Conservation (phyloP, 495 filamentous ascomycete genomes). For the Aspergillus cavernicola region DNA sequence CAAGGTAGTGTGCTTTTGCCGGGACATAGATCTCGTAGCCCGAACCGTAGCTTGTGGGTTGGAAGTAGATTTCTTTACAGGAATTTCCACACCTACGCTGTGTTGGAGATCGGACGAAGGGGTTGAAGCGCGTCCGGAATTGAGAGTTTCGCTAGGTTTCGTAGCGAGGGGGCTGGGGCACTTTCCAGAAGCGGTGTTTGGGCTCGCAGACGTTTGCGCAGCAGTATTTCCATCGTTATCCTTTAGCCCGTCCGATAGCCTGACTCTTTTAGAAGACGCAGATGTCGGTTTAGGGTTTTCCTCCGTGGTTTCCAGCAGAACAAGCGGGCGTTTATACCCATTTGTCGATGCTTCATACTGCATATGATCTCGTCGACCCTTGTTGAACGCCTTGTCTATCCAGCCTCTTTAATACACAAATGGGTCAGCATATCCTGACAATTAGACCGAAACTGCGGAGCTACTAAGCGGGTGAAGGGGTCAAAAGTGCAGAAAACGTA, state of each 20-base stretch:
- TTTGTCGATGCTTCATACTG: slow-evolving; percentile 2
- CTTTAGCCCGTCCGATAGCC: slow-evolving; percentile 32
- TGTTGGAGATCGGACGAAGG: neutral
- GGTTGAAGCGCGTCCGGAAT: slow-evolving; percentile 1
- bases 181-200: neutral
- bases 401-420: slow-evolving; percentile 20
- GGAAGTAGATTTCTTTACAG: slow-evolving; percentile 25
- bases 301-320: slow-evolving; percentile 3
- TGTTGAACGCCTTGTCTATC: slow-evolving; percentile 37
- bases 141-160: neutral
- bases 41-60: slow-evolving; percentile 8
- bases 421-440: neutral
- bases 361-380: slow-evolving; percentile 8
- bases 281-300: neutral
- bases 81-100: slow-evolving; percentile 23
- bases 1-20: slow-evolving; percentile 19
- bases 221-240: slow-evolving; percentile 15
- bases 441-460: too few relatives aligned
- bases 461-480: too few relatives aligned
- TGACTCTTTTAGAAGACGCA: slow-evolving; percentile 24
- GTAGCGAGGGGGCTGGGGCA: slow-evolving; percentile 1
- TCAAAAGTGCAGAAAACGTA: slow-evolving; percentile 13
- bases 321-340: slow-evolving; percentile 13
- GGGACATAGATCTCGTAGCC: slow-evolving; percentile 32
- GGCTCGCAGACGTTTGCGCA: neutral